Percentiles rank a stretch among this genome's conserved stretches.
These are phyloP conservation scores for Lachancea lanzarotensis DNA, from an alignment of 805 yeast genomes.

Conservation along the genomic window DNA sequence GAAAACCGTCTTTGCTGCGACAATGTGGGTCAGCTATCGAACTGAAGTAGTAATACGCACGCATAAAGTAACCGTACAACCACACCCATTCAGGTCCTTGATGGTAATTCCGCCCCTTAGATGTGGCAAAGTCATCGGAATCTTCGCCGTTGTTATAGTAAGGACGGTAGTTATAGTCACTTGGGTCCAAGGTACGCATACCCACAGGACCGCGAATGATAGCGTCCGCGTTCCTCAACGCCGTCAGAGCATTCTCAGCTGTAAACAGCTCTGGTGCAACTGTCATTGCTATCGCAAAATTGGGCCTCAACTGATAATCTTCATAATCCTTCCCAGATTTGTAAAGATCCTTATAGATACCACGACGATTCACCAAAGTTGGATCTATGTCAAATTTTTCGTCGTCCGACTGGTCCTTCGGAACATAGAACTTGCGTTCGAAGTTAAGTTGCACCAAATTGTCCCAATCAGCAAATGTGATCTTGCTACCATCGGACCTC, in stretches of 20 bases:
- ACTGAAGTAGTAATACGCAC: conserved; percentile 63
- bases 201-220: conserved; percentile 85
- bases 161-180: conserved; percentile 88
- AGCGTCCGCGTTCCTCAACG: conserved; percentile 65
- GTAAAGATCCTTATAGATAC: conserved; percentile 86
- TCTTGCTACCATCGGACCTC: conserved; percentile 49
- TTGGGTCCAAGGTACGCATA: conserved; percentile 86
- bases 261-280: conserved; percentile 91
- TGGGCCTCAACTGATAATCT: conserved; percentile 89
- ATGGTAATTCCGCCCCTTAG: conserved; percentile 94
- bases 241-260: conserved; percentile 50
- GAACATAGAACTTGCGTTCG: conserved; percentile 74
- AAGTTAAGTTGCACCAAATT: conserved; percentile 59
- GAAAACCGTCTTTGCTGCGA: conserved; percentile 23
- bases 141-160: conserved; percentile 78
- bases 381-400: conserved; percentile 53
- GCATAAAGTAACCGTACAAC: conserved; percentile 79
- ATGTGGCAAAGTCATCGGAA: conserved; percentile 78
- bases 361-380: conserved; percentile 73
- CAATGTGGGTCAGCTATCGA: conserved; percentile 34
- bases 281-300: conserved; percentile 86
- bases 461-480: conserved; percentile 69
- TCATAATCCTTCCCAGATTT: conserved; percentile 80
- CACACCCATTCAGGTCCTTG: conserved; percentile 99
- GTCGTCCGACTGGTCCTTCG: conserved; percentile 59